Conservation (phyloP, 108 stramenopile genomes). For the Conticribra weissflogii region DNA sequence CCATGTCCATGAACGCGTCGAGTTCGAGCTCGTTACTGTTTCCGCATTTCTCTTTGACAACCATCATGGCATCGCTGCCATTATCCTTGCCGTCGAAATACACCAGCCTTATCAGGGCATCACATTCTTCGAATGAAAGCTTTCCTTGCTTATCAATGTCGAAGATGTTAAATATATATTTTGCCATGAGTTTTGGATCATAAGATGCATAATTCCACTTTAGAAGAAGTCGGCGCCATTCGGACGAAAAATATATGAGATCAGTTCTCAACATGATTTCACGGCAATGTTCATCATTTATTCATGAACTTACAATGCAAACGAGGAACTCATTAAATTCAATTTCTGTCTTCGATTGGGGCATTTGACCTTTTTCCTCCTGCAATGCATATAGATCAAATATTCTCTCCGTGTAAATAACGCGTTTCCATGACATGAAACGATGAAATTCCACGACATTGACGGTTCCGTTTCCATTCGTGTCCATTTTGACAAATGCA, state of each 20-base stretch:
- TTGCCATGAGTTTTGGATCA: constrained; percentile 42
- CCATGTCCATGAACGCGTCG: constrained; percentile 31
- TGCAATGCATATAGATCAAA: constrained; percentile 9
- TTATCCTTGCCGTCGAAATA: constrained; percentile 7
- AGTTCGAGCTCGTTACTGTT: constrained; percentile 19
- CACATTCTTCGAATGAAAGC: constrained; percentile 43
- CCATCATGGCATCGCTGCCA: constrained; percentile 11
- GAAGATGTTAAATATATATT: constrained; percentile 59
- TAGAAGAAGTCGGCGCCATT: background rate
- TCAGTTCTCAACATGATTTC: background rate
- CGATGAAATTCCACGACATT: constrained; percentile 15
- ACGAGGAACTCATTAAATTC: constrained; percentile 17
- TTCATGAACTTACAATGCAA: background rate
- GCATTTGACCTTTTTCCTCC: background rate
- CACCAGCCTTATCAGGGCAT: constrained; percentile 58
- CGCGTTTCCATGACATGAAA: constrained; percentile 19
- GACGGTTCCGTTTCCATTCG: constrained; percentile 4
- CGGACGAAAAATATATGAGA: background rate
- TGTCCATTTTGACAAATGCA: constrained; percentile 26
- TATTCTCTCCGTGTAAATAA: constrained; percentile 13
- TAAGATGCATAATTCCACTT: constrained; percentile 68
- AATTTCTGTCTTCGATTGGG: background rate
- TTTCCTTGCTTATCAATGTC: constrained; percentile 51
- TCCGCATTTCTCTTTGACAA: constrained; percentile 11
- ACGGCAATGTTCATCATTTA: background rate